These are phyloP conservation scores for Raffaelea albimanens DNA, from an alignment of 2,329 filamentous ascomycete species.

Conservation along the genomic window DNA sequence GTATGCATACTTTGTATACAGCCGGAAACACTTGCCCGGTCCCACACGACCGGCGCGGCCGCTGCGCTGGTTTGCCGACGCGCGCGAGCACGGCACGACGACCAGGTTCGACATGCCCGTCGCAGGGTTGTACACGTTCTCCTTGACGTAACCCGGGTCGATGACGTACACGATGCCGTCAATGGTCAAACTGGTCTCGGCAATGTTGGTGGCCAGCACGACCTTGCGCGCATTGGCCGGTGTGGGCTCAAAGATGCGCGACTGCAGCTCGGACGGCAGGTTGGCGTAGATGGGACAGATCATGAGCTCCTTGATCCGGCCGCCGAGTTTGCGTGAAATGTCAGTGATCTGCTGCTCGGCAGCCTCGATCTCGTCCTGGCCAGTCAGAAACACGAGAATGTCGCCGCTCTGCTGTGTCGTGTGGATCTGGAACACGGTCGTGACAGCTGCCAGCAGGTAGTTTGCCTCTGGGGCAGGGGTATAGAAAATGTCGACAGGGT, in stretches of 20 bases:
- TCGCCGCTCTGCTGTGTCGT: slow-evolving; percentile 77
- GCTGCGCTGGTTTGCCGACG: slow-evolving; percentile 85
- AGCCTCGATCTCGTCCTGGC: slow-evolving; percentile 91
- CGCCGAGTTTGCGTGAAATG: slow-evolving; percentile 77
- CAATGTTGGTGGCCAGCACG: slow-evolving; percentile 92
- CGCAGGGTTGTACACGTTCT: slow-evolving; percentile 84
- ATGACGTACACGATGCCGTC: slow-evolving; percentile 96
- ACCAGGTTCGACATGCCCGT: slow-evolving; percentile 90
- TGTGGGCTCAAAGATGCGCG: slow-evolving; percentile 90
- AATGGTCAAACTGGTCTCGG: slow-evolving; percentile 90
- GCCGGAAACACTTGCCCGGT: slow-evolving; percentile 82
- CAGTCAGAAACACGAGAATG: slow-evolving; percentile 89
- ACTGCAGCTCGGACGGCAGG: slow-evolving; percentile 79
- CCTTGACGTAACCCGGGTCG: slow-evolving; percentile 90
- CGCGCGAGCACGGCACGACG: slow-evolving; percentile 82
- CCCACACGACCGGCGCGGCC: slow-evolving; percentile 88
- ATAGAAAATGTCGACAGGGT: slow-evolving; percentile 86
- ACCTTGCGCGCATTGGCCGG: slow-evolving; percentile 81
- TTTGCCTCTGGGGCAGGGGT: slow-evolving; percentile 87
- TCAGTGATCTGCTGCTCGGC: slow-evolving; percentile 78
- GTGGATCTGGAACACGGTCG: slow-evolving; percentile 92
- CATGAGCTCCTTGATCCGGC: slow-evolving; percentile 74
- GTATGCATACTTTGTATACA: slow-evolving; percentile 90
- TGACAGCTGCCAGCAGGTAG: slow-evolving; percentile 83
- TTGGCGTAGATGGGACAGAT: slow-evolving; percentile 94